Evolutionary conservation across 1,139 yeast genomes (phyloP).

Genomic region (Yamadazyma kanchanaburiensis): DNA sequence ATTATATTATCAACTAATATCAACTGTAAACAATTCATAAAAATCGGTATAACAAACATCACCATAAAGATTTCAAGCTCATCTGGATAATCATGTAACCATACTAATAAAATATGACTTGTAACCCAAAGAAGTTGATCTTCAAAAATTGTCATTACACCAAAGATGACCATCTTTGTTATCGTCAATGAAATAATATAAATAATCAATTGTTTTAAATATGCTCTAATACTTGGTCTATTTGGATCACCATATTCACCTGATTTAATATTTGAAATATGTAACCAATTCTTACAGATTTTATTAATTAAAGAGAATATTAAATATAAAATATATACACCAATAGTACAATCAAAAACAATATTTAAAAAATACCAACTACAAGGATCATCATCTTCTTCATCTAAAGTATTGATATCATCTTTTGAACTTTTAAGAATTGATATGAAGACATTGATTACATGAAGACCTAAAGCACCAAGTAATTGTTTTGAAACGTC

Average conservation of each 20-base stretch:
- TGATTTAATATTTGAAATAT: slow-evolving; percentile 57
- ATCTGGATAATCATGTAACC: slow-evolving; percentile 76
- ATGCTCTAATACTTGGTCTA: slow-evolving; percentile 65
- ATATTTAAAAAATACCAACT: slow-evolving; percentile 91
- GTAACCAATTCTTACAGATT: slow-evolving; percentile 32
- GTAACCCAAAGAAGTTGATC: slow-evolving; percentile 42
- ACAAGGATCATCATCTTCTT: slow-evolving; percentile 53
- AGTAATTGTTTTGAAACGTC: slow-evolving; percentile 88
- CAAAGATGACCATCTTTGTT: slow-evolving; percentile 54
- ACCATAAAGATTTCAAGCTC: slow-evolving; percentile 82
- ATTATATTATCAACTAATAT: slow-evolving; percentile 85
- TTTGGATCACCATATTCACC: slow-evolving; percentile 73
- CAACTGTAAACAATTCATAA: slow-evolving; percentile 85
- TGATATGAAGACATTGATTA: slow-evolving; percentile 72
- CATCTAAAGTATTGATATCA: slow-evolving; percentile 12
- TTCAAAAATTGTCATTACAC: slow-evolving; percentile 39
- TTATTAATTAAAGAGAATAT: slow-evolving; percentile 48
- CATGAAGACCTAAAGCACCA: slow-evolving; percentile 83
- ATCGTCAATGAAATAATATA: slow-evolving; percentile 63
- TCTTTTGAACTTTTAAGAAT: slow-evolving; percentile 42
- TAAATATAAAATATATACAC: slow-evolving; percentile 73
- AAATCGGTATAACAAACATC: slow-evolving; percentile 73
- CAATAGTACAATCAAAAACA: slow-evolving; percentile 90
- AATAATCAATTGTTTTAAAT: slow-evolving; percentile 67
- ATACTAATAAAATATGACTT: slow-evolving; percentile 51